Percentiles rank a stretch among this genome's conserved stretches.
These are phyloP conservation scores for Austroboletus novae-zelandiae DNA, from an alignment of 1,284 basidiomycete genomes.

Conservation along the genomic window DNA sequence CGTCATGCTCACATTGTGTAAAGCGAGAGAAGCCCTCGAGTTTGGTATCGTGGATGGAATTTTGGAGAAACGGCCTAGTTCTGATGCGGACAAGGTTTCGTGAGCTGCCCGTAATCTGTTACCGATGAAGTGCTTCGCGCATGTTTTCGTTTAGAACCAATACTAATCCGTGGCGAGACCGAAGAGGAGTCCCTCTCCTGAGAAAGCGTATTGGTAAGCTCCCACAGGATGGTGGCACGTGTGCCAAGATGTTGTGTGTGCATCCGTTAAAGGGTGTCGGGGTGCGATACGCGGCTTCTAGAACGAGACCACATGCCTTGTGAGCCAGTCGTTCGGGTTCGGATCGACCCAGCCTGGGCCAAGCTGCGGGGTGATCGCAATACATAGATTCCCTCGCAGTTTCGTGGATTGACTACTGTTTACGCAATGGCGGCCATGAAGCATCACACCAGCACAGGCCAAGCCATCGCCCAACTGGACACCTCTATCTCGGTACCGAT, in stretches of 20 bases:
- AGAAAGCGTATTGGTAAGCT: conserved; percentile 15
- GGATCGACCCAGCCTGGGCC: conserved; percentile 25
- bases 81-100: conserved; percentile 34
- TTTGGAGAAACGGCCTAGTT: conserved; percentile 65
- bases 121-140: conserved; percentile 11
- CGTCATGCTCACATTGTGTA: conserved; percentile 20
- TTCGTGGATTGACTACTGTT: conserved; percentile 19
- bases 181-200: conserved; percentile 3
- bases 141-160: conserved; percentile 5
- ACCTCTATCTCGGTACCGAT: conserved; percentile 28
- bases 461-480: conserved; percentile 2
- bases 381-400: conserved; percentile 12
- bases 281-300: conserved; percentile 26
- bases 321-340: conserved; percentile 19
- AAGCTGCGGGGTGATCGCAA: conserved; percentile 31
- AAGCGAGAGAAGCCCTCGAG: conserved; percentile 80
- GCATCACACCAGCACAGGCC: conserved; percentile 7
- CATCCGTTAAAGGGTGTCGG: conserved; percentile 15
- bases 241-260: conserved; percentile 16
- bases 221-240: conserved; percentile 27
- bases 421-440: conserved; percentile 13
- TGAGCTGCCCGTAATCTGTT: conserved; percentile 13
- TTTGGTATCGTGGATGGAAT: conserved; percentile 93
- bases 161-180: conserved; percentile 5
- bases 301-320: conserved; percentile 19